Percentiles rank a stretch among this genome's conserved stretches.
These are phyloP conservation scores for Pleurotus tuber-regium DNA, from an alignment of 768 basidiomycete species.

Conservation along the genomic window DNA sequence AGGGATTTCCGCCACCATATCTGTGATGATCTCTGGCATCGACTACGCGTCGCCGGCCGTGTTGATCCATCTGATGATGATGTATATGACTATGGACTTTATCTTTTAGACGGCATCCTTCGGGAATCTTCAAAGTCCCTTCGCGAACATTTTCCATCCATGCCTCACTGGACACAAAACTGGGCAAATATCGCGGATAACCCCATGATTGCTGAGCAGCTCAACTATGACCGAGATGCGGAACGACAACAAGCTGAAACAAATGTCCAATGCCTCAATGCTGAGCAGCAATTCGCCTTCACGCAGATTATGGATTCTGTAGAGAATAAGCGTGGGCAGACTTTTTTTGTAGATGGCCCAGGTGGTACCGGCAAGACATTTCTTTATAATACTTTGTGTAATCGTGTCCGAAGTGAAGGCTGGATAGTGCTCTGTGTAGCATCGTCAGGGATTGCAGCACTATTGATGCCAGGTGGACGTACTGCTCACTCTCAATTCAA, in stretches of 20 bases:
- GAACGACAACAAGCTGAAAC: slow-evolving; percentile 10
- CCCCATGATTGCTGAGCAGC: slow-evolving; percentile 29
- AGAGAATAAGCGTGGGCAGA: slow-evolving; percentile 11
- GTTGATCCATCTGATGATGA: slow-evolving; percentile 24
- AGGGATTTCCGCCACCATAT: slow-evolving; percentile 26
- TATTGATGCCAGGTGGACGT: slow-evolving; percentile 31
- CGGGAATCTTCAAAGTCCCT: slow-evolving; percentile 20
- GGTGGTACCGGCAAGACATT: slow-evolving; percentile 48
- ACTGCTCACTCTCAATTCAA: slow-evolving; percentile 50
- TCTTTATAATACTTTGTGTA: slow-evolving; percentile 34
- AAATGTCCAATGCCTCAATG: slow-evolving; percentile 22
- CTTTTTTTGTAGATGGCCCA: slow-evolving; percentile 40
- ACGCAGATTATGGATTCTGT: slow-evolving; percentile 27
- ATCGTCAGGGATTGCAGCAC: slow-evolving; percentile 20
- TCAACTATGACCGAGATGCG: slow-evolving; percentile 24
- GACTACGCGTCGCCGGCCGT: slow-evolving; percentile 13
- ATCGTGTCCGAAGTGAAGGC: slow-evolving; percentile 21
- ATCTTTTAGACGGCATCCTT: slow-evolving; percentile 32
- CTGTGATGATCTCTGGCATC: slow-evolving; percentile 36
- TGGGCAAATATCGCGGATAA: slow-evolving; percentile 25
- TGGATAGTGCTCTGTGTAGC: slow-evolving; percentile 44
- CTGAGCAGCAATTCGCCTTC: slow-evolving; percentile 28
- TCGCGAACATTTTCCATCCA: slow-evolving; percentile 18
- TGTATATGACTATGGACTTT: slow-evolving; percentile 41
- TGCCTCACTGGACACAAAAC: slow-evolving; percentile 26